Percentiles rank a stretch among this genome's conserved stretches.
Conservation (phyloP, 352 stramenopile species). For the Phytophthora citricola region DNA sequence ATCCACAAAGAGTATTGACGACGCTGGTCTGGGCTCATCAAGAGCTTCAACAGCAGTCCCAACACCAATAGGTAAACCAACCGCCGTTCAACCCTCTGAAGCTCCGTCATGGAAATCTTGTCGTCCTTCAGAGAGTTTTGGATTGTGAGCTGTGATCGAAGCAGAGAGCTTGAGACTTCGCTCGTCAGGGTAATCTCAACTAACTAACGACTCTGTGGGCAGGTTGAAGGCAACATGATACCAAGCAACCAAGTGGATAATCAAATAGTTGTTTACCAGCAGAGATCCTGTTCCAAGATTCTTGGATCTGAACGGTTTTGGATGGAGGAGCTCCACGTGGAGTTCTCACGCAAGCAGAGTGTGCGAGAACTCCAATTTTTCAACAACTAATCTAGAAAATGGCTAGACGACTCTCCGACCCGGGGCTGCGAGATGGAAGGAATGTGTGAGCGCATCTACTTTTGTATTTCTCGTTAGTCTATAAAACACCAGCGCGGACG, state of each 20-base stretch:
- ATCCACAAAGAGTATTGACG: not conserved
- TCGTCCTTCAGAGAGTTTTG: conserved; percentile 5
- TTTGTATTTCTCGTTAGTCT: not conserved
- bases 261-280: conserved; percentile 10
- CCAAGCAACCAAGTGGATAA: conserved; percentile 1
- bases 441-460: not conserved
- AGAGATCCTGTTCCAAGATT: not conserved
- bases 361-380: not conserved
- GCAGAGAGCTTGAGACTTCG: not conserved
- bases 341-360: not conserved
- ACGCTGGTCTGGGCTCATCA: not conserved
- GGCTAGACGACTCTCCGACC: not conserved
- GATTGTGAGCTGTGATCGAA: not conserved
- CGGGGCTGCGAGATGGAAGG: not conserved
- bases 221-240: not conserved
- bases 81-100: conserved; percentile 9
- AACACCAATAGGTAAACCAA: conserved; percentile 6
- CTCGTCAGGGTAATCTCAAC: not conserved
- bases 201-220: not conserved
- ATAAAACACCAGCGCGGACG: not conserved
- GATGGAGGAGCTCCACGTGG: not conserved
- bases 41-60: not conserved
- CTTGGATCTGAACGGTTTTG: not conserved
- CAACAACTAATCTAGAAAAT: not conserved
- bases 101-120: not conserved